These are phyloP conservation scores for Solanum medicagineum DNA, from an alignment of 257 asterid species.

Conservation along the genomic window DNA sequence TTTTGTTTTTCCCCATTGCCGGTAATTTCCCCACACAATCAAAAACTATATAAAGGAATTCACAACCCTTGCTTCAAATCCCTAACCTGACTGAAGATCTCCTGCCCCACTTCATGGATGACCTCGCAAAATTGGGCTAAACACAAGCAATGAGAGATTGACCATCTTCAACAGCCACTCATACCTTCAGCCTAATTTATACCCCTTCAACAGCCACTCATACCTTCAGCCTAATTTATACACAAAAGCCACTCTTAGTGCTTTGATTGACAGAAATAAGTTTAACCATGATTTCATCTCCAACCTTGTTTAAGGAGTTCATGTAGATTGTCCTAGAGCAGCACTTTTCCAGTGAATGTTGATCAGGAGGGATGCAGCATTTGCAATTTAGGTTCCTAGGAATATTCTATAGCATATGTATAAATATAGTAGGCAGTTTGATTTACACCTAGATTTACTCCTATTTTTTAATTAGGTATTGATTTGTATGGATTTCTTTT, in stretches of 20 bases:
- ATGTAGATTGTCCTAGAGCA: background rate
- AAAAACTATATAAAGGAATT: background rate
- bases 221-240: background rate
- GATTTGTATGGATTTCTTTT: no score
- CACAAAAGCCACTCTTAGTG: background rate
- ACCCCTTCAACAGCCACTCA: background rate
- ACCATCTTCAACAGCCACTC: background rate
- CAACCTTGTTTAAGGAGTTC: background rate
- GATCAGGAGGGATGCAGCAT: background rate
- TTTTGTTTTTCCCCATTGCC: no score
- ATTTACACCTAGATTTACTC: no score
- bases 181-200: background rate
- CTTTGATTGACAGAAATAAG: background rate
- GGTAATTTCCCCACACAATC: background rate
- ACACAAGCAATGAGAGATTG: background rate
- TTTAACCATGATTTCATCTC: background rate
- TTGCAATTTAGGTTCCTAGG: background rate
- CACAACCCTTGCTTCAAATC: background rate
- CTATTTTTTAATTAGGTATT: no score
- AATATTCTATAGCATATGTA: no score
- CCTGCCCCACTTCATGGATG: background rate
- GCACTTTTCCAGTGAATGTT: background rate
- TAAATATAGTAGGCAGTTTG: no score
- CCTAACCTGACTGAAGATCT: background rate
- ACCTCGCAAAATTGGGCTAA: background rate